Conservation (phyloP, 495 filamentous ascomycete genomes). For the Monascus purpureus region DNA sequence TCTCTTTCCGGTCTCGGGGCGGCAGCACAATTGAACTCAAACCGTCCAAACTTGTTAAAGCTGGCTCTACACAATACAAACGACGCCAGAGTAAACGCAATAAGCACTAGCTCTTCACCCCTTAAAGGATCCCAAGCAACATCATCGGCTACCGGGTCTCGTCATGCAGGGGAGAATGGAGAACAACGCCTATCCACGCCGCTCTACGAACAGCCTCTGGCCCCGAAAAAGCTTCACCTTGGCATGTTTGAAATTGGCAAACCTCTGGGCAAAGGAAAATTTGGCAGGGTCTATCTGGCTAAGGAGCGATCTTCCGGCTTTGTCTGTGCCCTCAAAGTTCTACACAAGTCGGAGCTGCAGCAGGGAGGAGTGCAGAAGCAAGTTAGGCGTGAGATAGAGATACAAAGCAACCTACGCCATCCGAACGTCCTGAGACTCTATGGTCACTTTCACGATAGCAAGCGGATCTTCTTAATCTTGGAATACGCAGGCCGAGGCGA, state of each 20-base stretch:
- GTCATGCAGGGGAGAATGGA: slow-evolving; percentile 41
- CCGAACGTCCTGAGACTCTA: slow-evolving; percentile 91
- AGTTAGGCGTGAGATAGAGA: slow-evolving; percentile 92
- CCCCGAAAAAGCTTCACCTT: slow-evolving; percentile 71
- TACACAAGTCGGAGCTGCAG: slow-evolving; percentile 89
- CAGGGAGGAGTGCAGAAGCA: slow-evolving; percentile 93
- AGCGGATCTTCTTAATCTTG: slow-evolving; percentile 88
- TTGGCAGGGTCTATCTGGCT: slow-evolving; percentile 90
- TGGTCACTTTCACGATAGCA: slow-evolving; percentile 94
- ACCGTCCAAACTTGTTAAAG: slow-evolving; percentile 60
- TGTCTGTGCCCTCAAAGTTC: slow-evolving; percentile 91
- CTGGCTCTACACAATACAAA: slow-evolving; percentile 65
- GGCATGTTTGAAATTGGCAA: slow-evolving; percentile 99
- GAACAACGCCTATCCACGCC: slow-evolving; percentile 38
- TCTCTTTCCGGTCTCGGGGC: slow-evolving; percentile 40
- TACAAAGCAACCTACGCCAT: slow-evolving; percentile 90
- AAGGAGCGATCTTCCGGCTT: slow-evolving; percentile 81
- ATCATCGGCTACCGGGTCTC: slow-evolving; percentile 15
- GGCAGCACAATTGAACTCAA: slow-evolving; percentile 38
- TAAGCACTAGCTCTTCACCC: slow-evolving; percentile 15
- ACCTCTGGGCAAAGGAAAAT: slow-evolving; percentile 93
- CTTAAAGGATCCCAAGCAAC: slow-evolving; percentile 21
- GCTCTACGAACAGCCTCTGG: slow-evolving; percentile 43
- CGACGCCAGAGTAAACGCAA: slow-evolving; percentile 37
- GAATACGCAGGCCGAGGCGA: slow-evolving; percentile 95